A percentile compares a stretch with the other conserved stretches of the same genome.
Conservation (phyloP, 73 alveolate genomes). For the Paramecium biaurelia region DNA sequence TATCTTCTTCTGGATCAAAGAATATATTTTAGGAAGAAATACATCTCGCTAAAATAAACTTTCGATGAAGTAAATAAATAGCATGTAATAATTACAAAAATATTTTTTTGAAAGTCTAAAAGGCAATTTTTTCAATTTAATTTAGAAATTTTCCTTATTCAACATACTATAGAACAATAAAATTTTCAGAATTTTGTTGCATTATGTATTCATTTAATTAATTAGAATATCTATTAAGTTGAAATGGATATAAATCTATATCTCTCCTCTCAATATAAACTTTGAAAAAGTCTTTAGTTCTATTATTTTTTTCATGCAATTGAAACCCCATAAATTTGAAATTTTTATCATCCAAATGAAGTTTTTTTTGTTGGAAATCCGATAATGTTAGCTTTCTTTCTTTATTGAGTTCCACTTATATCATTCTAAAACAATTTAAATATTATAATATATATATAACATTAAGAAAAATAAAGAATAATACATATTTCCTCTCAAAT, state of each 20-base stretch:
- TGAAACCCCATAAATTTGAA: neutral
- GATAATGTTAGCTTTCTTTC: neutral
- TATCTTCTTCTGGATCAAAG: neutral
- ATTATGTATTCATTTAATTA: neutral
- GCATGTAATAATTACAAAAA: neutral
- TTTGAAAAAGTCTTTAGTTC: neutral
- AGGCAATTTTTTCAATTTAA: neutral
- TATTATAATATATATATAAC: too few relatives aligned
- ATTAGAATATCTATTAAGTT: neutral
- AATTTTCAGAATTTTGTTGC: neutral
- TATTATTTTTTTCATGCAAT: neutral
- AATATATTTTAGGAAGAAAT: neutral
- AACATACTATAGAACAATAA: neutral
- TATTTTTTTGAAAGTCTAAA: neutral
- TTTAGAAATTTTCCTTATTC: neutral
- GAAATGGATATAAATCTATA: neutral
- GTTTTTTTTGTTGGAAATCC: too few relatives aligned
- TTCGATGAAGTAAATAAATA: neutral
- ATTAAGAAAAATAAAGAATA: too few relatives aligned
- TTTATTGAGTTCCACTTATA: too few relatives aligned
- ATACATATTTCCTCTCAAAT: too few relatives aligned
- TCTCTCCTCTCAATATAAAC: neutral
- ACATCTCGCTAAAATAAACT: neutral
- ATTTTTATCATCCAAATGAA: neutral
- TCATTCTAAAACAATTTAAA: too few relatives aligned